phyloP scores from a whole-genome alignment of 441 rosid genomes.

The Raphanus hybrid region DNA sequence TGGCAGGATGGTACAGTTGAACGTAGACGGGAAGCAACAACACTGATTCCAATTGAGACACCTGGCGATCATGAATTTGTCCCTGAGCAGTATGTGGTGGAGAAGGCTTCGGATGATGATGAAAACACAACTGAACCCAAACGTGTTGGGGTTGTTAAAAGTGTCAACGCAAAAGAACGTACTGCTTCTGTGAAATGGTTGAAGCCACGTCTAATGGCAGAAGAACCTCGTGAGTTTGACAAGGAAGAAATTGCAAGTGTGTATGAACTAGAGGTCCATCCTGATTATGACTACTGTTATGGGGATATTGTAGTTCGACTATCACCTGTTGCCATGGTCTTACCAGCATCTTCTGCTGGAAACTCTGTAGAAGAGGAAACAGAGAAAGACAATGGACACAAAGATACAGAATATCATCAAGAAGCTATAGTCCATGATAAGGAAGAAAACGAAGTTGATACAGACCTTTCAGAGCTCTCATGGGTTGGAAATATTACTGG shows the following conservation, averaged over 20 bases:
- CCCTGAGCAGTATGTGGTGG: slow-evolving; percentile 93
- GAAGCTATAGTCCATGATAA: slow-evolving; percentile 47
- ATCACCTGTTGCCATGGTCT: slow-evolving; percentile 61
- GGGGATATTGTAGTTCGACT: slow-evolving; percentile 95
- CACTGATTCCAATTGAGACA: slow-evolving; percentile 86
- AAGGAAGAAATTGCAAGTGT: slow-evolving; percentile 93
- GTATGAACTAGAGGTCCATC: slow-evolving; percentile 95
- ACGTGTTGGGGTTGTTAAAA: slow-evolving; percentile 86
- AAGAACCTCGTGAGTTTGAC: slow-evolving; percentile 86
- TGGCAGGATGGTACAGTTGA: slow-evolving; percentile 93
- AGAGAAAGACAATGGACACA: slow-evolving; percentile 44
- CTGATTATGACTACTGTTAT: slow-evolving; percentile 94
- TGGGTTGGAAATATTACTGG: slow-evolving; percentile 99
- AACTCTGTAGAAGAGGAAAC: slow-evolving; percentile 47
- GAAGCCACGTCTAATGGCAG: slow-evolving; percentile 70
- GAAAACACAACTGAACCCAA: slow-evolving; percentile 65
- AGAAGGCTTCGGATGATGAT: slow-evolving; percentile 78
- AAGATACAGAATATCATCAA: slow-evolving; percentile 43
- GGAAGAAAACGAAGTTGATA: slow-evolving; percentile 44
- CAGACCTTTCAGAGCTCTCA: slow-evolving; percentile 69
- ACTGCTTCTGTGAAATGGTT: slow-evolving; percentile 92
- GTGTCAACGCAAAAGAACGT: slow-evolving; percentile 93
- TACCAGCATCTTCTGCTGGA: slow-evolving; percentile 44
- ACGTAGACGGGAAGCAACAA: slow-evolving; percentile 56
- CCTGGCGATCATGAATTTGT: slow-evolving; percentile 99